phyloP scores from a whole-genome alignment of 2,329 filamentous ascomycete species.

The Aspergillus candidus region DNA sequence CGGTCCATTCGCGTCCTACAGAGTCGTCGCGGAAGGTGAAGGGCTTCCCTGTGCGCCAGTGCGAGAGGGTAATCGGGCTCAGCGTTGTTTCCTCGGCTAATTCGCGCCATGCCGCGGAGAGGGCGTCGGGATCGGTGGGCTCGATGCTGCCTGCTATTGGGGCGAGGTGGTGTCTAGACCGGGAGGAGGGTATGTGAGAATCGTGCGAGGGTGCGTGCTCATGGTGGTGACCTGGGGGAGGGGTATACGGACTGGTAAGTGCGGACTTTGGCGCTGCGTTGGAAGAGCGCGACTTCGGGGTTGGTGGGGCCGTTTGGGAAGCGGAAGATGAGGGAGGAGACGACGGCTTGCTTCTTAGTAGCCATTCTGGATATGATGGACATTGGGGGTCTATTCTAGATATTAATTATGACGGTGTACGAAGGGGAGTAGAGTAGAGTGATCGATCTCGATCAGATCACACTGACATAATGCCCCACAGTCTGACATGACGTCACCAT shows the following conservation, averaged over 20 bases:
- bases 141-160: constrained; percentile 60
- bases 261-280: constrained; percentile 52
- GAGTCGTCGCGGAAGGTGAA: constrained; percentile 52
- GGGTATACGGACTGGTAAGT: constrained; percentile 50
- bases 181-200: no score
- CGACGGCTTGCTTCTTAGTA: constrained; percentile 28
- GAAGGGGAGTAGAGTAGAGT: background rate
- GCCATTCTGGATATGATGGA: constrained; percentile 3
- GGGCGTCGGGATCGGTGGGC: constrained; percentile 45
- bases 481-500: background rate
- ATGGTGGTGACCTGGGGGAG: background rate
- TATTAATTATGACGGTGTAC: no score
- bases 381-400: background rate
- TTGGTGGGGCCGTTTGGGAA: constrained; percentile 13
- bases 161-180: constrained; percentile 49
- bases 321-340: constrained; percentile 42
- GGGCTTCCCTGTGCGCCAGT: constrained; percentile 53
- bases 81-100: constrained; percentile 58
- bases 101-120: constrained; percentile 57
- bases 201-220: background rate
- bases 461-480: no score
- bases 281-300: constrained; percentile 55
- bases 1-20: constrained; percentile 54
- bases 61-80: constrained; percentile 40
- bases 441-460: background rate